Evolutionary conservation across 1,139 yeast genomes (phyloP), one percentile per base, ranked within the genome.

Genomic region (Debaryomyces singareniensis): DNA sequence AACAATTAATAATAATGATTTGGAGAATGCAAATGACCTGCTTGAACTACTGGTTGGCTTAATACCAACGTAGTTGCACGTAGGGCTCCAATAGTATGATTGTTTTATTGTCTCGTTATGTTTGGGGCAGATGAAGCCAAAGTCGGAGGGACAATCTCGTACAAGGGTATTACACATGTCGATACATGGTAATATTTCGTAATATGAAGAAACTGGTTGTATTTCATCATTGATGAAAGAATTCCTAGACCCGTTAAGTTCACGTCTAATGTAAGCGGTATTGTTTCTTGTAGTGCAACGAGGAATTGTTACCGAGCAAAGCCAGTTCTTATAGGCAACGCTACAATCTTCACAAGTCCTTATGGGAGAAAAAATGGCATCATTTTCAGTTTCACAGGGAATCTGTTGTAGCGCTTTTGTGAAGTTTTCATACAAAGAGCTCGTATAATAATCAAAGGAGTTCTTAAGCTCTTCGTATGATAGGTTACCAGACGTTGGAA

Each of bases 241-340:
- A 43, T 73, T 85, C 35, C 98, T 65, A 5, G 85, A 78, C 5
- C 61, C 53, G n/a, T 68, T 68, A 2, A 55, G 55, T 3, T 58
- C 55, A 22, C 95, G 65, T 18, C 49, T 42, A 18, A 54, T 52
- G 47, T 76, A 75, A 11, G 73, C 77, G 0, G 68, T 47, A 4
- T 64, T 51, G 18, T 70, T 52, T 29, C 55, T 36, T 0, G 82
- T 61, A 1, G 81, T 67, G 46, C 98, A 91, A 21, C 97, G 61
- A 0, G 98, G 97, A n/a, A 91, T 83, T 0, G 87, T 67, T 4
- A 85, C 86, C 0, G 95, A 71, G 57, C 98, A 91, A 13, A 91
- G 65, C 98, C 98, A 91, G 45, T 80, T 70, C 45, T 76, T 78
- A 52, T 91, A 91, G 2, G 91, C 68, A 3, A 53, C 44, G 1